These are phyloP conservation scores for Lecanosticta acicola DNA, from an alignment of 2,329 filamentous ascomycete species.

Conservation along the genomic window DNA sequence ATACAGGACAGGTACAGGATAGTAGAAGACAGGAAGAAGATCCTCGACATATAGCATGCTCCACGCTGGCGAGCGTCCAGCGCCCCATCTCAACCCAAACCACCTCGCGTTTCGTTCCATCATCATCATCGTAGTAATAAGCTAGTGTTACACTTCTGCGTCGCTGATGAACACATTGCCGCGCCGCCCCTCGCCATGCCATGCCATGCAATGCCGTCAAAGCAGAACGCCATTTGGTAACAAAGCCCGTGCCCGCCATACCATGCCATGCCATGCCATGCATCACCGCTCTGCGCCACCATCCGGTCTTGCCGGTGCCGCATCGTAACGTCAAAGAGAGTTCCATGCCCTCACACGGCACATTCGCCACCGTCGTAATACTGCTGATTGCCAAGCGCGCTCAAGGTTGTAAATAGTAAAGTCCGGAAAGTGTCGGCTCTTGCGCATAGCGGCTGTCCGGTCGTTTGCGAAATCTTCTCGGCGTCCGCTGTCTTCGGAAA, in stretches of 20 bases:
- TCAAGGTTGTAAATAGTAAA: no score
- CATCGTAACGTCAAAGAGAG: neutral
- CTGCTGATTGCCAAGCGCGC: neutral
- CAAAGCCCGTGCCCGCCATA: no score
- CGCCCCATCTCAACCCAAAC: neutral
- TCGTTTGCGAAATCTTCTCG: no score
- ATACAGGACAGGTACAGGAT: no score
- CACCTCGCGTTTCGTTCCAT: neutral
- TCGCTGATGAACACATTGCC: no score
- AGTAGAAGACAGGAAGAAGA: neutral
- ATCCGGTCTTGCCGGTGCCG: neutral
- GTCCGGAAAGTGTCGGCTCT: no score
- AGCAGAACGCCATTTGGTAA: no score
- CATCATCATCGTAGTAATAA: neutral
- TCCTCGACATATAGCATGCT: no score
- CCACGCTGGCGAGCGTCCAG: slow-evolving; percentile 3
- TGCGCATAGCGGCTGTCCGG: no score
- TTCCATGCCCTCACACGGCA: neutral
- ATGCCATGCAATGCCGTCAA: no score
- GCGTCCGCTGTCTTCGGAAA: no score
- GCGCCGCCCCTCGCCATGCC: neutral
- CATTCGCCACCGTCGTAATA: neutral
- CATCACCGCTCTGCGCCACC: no score
- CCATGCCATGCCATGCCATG: neutral
- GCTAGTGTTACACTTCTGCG: neutral